These are phyloP conservation scores for Jackrogersella multiformis DNA, from an alignment of 495 filamentous ascomycete genomes.

Conservation along the genomic window DNA sequence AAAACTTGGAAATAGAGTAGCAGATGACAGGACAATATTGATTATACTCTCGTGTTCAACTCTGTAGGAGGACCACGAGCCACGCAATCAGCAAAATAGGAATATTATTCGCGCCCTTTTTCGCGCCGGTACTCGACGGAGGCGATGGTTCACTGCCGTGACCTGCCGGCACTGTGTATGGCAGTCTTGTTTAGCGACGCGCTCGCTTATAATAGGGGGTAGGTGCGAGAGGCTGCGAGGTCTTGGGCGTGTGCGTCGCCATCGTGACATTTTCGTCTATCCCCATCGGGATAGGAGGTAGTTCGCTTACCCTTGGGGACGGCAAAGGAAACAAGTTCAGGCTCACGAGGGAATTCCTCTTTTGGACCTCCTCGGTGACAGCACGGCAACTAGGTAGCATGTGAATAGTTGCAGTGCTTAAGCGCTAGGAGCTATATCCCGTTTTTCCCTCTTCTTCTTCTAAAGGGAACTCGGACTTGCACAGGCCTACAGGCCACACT, in stretches of 20 bases:
- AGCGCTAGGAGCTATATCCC: constrained; percentile 7
- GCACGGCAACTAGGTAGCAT: background rate
- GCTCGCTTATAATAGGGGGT: constrained; percentile 5
- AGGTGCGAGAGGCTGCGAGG: background rate
- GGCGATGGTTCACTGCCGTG: constrained; percentile 1
- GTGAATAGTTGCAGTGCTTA: constrained; percentile 8
- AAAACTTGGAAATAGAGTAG: constrained; percentile 13
- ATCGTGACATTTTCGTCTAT: constrained; percentile 1
- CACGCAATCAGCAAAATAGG: background rate
- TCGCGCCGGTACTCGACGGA: background rate
- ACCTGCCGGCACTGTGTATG: constrained; percentile 4
- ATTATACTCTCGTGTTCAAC: constrained; percentile 9
- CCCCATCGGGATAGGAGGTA: background rate
- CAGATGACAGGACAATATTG: constrained; percentile 1
- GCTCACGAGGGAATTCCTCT: background rate
- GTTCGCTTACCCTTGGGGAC: background rate
- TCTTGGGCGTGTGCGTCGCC: background rate
- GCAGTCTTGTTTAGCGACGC: background rate
- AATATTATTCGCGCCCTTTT: constrained; percentile 1
- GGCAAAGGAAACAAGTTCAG: background rate
- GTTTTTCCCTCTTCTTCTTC: no score
- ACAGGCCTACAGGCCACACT: no score
- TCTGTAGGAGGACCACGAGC: background rate
- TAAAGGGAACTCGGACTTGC: background rate
- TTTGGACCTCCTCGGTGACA: background rate